Percentiles rank a stretch among this genome's conserved stretches.
phyloP scores from a whole-genome alignment of 805 yeast species.

The Phaffomyces thermotolerans region DNA sequence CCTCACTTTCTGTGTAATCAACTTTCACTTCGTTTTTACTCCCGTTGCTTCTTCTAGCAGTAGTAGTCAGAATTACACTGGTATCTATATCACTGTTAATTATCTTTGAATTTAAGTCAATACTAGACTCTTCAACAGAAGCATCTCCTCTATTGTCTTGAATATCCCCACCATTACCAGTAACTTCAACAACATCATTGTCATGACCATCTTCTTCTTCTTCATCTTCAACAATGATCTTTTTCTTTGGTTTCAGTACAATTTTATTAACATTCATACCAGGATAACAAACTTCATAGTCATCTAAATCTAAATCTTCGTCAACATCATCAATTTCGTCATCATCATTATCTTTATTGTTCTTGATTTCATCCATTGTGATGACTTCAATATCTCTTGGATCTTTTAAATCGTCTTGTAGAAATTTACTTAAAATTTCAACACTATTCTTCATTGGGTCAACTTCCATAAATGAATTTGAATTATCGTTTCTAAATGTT shows the following conservation, averaged over 20 bases:
- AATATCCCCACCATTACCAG: too few relatives aligned
- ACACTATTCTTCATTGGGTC: conserved; percentile 40
- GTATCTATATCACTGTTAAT: conserved; percentile 5
- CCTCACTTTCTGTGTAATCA: not conserved
- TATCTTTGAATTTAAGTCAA: not conserved
- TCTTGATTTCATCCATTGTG: conserved; percentile 40
- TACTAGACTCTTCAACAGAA: not conserved
- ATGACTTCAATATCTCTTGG: conserved; percentile 53
- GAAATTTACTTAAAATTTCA: conserved; percentile 48
- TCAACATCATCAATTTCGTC: conserved; percentile 15
- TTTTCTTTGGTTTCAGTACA: conserved; percentile 15
- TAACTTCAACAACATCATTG: conserved; percentile 1
- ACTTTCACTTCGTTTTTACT: not conserved
- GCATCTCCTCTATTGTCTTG: conserved; percentile 5
- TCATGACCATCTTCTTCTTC: conserved; percentile 16
- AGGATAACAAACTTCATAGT: conserved; percentile 30
- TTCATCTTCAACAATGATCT: conserved; percentile 21
- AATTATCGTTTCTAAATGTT: conserved; percentile 7
- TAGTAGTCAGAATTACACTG: conserved; percentile 1
- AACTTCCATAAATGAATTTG: not conserved
- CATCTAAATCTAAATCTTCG: conserved; percentile 5
- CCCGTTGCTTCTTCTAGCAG: conserved; percentile 1
- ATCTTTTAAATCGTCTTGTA: conserved; percentile 64
- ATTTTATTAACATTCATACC: conserved; percentile 25
- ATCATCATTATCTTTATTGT: conserved; percentile 19